Base-by-base conservation (phyloP, 371 early-diverging fungal genomes). In the Amoeboaphelidium protococcarum region DNA sequence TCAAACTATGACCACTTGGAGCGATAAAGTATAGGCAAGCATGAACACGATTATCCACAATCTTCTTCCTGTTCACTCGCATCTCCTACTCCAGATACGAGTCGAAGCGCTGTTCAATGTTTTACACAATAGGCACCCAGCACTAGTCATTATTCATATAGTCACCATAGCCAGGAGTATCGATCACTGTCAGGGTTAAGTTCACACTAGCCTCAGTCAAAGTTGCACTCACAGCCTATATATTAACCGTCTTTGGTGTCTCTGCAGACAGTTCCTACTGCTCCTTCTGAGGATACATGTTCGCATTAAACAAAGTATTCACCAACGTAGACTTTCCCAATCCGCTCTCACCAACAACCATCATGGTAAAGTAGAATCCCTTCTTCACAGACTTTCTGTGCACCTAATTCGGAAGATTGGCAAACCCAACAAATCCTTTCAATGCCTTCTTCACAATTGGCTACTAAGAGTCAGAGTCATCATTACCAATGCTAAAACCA, bases 291-390 rank as follows among this genome's bases (percentile, higher is more conserved):
- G 88, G 88, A 65, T 91, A 88, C 25, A 98, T 63, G 46, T 74
- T 67, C 25, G 85, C 77, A 64, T 83, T 85, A 70, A 97, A 99
- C 48, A 99, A 68, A 27, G 97, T 92, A 74, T 95, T 96, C 54
- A 98, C 79, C 21, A 99, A 68, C n/a, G 99, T 99, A n/a, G 97
- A 87, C 68, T 98, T 91, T 50, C 99, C 99, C 45, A 97, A 73
- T 45, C 98, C 98, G 46, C 90, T 81, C 72, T 92, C 91, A 41
- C 63, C 61, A 23, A 58, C 61, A 23, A 62, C 63, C 47, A 67
- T 44, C 1, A 67, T 37, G 50, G 63, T 67, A 24, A 65, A 52
- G 42, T 86, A 80, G 71, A 98, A 95, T n/a, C 99, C 99, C 58
- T 86, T 84, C 67, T 94, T 92, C 49, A 98, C 82, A 13, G 84